phyloP scores from a whole-genome alignment of 2,329 filamentous ascomycete species.

The Colletotrichum chlorophyti region DNA sequence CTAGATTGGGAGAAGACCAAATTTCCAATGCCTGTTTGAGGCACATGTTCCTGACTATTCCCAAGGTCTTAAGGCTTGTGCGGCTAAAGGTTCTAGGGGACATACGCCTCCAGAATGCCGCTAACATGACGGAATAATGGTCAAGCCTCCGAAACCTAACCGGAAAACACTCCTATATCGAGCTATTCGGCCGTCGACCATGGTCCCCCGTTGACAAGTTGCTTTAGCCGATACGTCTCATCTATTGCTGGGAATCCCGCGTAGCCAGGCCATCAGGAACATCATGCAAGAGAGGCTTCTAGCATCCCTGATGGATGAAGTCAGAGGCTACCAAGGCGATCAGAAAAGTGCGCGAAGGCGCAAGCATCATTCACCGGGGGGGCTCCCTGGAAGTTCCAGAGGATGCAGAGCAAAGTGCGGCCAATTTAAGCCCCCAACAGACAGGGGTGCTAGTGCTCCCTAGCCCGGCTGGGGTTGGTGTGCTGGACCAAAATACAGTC shows the following conservation, averaged over 20 bases:
- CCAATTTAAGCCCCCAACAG: slow-evolving; percentile 24
- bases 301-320: slow-evolving; percentile 20
- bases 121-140: slow-evolving; percentile 14
- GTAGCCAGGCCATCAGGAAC: slow-evolving; percentile 8
- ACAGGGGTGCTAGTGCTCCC: slow-evolving; percentile 4
- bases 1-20: slow-evolving; percentile 11
- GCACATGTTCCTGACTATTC: slow-evolving; percentile 29
- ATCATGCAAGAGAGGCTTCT: slow-evolving; percentile 23
- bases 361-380: slow-evolving; percentile 15
- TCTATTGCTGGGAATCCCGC: slow-evolving; percentile 12
- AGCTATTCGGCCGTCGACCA: slow-evolving; percentile 14
- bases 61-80: slow-evolving; percentile 23
- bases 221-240: slow-evolving; percentile 25
- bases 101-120: slow-evolving; percentile 6
- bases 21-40: slow-evolving; percentile 24
- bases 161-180: slow-evolving; percentile 15
- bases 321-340: slow-evolving; percentile 25
- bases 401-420: slow-evolving; percentile 13
- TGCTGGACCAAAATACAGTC: slow-evolving; percentile 1
- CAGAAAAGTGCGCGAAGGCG: no score
- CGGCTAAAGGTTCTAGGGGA: slow-evolving; percentile 7
- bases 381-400: background rate
- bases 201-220: slow-evolving; percentile 15
- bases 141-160: slow-evolving; percentile 20
- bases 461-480: background rate